Percentiles rank a stretch among this genome's conserved stretches.
These are phyloP conservation scores for Silene uniflora DNA, from an alignment of 148 eudicot species.

Conservation along the genomic window DNA sequence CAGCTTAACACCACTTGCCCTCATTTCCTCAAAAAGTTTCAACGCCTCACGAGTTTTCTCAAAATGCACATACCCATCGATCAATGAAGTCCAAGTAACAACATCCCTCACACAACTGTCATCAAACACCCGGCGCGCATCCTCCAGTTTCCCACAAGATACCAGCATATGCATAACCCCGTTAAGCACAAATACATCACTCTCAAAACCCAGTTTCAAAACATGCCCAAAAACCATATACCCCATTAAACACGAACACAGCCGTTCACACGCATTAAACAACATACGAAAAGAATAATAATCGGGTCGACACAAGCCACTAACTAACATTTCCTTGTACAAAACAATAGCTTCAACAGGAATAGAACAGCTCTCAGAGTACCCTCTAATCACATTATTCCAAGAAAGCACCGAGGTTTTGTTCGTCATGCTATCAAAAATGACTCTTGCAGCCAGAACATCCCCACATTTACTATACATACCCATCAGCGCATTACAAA, in stretches of 20 bases:
- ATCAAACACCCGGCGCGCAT: slow-evolving; percentile 51
- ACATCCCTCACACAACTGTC: slow-evolving; percentile 58
- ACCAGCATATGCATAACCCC: slow-evolving; percentile 52
- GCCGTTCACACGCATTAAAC: slow-evolving; percentile 43
- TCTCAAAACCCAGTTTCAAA: slow-evolving; percentile 43
- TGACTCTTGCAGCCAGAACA: slow-evolving; percentile 34
- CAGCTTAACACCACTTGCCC: slow-evolving; percentile 37
- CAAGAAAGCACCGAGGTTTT: slow-evolving; percentile 31
- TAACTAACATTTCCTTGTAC: slow-evolving; percentile 40
- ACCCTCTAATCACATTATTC: slow-evolving; percentile 47
- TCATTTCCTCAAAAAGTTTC: slow-evolving; percentile 44
- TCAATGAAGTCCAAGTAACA: slow-evolving; percentile 59
- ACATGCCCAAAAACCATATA: slow-evolving; percentile 49
- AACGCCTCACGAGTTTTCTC: slow-evolving; percentile 38
- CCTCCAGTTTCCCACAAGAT: slow-evolving; percentile 34
- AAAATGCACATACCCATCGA: slow-evolving; percentile 51
- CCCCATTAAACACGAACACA: slow-evolving; percentile 30
- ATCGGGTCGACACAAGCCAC: slow-evolving; percentile 36
- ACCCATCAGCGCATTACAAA: slow-evolving; percentile 54
- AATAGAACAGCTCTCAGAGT: slow-evolving; percentile 28
- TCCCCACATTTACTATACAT: slow-evolving; percentile 62
- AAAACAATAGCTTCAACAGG: slow-evolving; percentile 31
- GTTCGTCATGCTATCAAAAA: slow-evolving; percentile 31
- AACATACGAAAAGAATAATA: slow-evolving; percentile 47
- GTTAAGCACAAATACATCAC: slow-evolving; percentile 47